Evolutionary conservation across 495 filamentous ascomycete genomes (phyloP).

Genomic region (Neurospora sp.): DNA sequence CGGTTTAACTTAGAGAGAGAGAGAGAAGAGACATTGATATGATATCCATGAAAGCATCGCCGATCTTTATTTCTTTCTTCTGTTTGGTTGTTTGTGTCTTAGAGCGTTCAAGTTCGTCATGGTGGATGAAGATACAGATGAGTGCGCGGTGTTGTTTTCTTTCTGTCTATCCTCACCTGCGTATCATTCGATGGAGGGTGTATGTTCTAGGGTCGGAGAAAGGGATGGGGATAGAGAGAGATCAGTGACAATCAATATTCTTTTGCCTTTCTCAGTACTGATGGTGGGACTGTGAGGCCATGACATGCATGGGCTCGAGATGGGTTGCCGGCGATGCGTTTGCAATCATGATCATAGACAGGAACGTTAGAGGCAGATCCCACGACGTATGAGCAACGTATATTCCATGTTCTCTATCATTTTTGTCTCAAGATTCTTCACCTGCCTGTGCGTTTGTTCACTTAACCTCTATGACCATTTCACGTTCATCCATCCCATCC

Average conservation of each 20-base stretch:
- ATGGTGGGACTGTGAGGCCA: no score
- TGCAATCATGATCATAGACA: not conserved
- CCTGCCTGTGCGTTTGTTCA: not conserved
- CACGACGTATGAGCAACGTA: not conserved
- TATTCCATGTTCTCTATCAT: not conserved
- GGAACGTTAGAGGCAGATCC: not conserved
- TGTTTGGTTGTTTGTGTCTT: not conserved
- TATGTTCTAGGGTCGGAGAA: not conserved
- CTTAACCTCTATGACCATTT: not conserved
- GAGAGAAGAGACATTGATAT: not conserved
- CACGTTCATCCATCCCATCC: not conserved
- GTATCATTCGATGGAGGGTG: not conserved
- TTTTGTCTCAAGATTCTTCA: not conserved
- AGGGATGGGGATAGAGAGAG: no score
- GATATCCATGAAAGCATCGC: not conserved
- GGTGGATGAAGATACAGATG: not conserved
- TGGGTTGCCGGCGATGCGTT: not conserved
- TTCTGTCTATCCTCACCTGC: not conserved
- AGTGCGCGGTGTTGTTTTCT: not conserved
- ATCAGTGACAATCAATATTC: no score
- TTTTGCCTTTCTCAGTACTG: no score
- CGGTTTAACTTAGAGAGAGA: not conserved
- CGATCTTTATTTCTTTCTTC: not conserved
- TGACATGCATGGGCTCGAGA: not conserved
- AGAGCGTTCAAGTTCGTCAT: not conserved